Percentiles rank a stretch among this genome's conserved stretches.
Conservation (phyloP, 1,284 basidiomycete species). For the Somion occarium region DNA sequence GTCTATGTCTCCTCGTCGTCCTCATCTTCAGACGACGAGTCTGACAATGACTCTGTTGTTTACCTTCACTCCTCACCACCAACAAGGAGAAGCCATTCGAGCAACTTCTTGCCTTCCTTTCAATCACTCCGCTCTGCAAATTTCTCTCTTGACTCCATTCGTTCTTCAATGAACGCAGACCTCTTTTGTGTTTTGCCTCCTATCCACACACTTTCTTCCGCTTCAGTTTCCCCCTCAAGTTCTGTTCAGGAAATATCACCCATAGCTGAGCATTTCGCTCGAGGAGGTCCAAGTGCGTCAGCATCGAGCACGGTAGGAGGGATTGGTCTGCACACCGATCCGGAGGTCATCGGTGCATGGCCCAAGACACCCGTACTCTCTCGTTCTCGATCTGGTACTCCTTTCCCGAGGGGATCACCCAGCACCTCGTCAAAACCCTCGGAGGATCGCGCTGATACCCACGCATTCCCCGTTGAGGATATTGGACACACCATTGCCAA, state of each 20-base stretch:
- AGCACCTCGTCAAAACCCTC: background rate
- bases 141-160: background rate
- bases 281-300: too few species aligned
- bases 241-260: background rate
- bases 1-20: slow-evolving; percentile 36
- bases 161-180: background rate
- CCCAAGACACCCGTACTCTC: background rate
- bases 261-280: background rate
- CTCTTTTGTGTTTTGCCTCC: background rate
- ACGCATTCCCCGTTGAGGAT: background rate
- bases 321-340: background rate
- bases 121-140: slow-evolving; percentile 1
- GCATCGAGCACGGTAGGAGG: too few species aligned
- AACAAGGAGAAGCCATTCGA: background rate
- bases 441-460: background rate
- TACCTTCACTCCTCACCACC: background rate
- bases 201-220: background rate
- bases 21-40: slow-evolving; percentile 6
- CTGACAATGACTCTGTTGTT: slow-evolving; percentile 2
- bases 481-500: background rate
- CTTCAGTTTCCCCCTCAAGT: background rate
- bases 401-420: background rate
- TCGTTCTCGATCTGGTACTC: background rate
- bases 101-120: slow-evolving; percentile 2
- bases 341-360: background rate